Percentiles rank a stretch among this genome's conserved stretches.
phyloP scores from a whole-genome alignment of 495 filamentous ascomycete genomes.

The Talaromyces trachyspermus region DNA sequence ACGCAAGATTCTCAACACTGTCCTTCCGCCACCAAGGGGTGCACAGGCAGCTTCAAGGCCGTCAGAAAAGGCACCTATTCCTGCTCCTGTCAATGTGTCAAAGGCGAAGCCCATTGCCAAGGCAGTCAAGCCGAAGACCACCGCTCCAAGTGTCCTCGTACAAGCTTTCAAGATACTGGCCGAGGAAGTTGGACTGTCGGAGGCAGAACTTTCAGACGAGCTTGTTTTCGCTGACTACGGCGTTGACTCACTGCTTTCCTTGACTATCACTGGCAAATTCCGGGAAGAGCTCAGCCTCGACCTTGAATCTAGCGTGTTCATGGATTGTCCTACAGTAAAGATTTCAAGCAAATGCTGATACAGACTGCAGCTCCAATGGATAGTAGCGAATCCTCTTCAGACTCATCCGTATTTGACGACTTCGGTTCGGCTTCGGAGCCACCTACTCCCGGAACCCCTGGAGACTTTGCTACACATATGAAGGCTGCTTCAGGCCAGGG shows the following conservation, averaged over 20 bases:
- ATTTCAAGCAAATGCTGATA: slow-evolving; percentile 30
- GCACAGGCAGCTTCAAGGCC: slow-evolving; percentile 17
- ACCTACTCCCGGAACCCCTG: slow-evolving; percentile 2
- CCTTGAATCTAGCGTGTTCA: slow-evolving; percentile 41
- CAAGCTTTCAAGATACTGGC: slow-evolving; percentile 30
- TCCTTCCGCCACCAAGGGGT: slow-evolving; percentile 52
- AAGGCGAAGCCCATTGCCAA: slow-evolving; percentile 30
- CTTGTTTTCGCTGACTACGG: slow-evolving; percentile 36
- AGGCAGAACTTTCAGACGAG: slow-evolving; percentile 29
- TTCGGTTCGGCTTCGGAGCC: neutral
- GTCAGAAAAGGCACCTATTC: slow-evolving; percentile 21
- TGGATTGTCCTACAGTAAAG: slow-evolving; percentile 44
- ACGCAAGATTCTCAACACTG: slow-evolving; percentile 57
- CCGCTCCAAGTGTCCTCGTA: slow-evolving; percentile 20
- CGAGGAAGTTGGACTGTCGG: slow-evolving; percentile 34
- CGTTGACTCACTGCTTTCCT: slow-evolving; percentile 41
- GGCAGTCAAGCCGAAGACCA: slow-evolving; percentile 26
- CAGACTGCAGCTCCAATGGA: slow-evolving; percentile 2
- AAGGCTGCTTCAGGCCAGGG: neutral
- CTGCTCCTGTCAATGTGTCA: slow-evolving; percentile 23
- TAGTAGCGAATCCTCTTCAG: slow-evolving; percentile 1
- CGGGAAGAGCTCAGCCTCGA: slow-evolving; percentile 27
- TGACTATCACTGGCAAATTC: slow-evolving; percentile 32
- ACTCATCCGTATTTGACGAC: slow-evolving; percentile 6
- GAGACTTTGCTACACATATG: neutral